Evolutionary conservation across 225 moss, liverwort and hornwort species (phyloP).

Genomic region (Marchantia polymorpha): DNA sequence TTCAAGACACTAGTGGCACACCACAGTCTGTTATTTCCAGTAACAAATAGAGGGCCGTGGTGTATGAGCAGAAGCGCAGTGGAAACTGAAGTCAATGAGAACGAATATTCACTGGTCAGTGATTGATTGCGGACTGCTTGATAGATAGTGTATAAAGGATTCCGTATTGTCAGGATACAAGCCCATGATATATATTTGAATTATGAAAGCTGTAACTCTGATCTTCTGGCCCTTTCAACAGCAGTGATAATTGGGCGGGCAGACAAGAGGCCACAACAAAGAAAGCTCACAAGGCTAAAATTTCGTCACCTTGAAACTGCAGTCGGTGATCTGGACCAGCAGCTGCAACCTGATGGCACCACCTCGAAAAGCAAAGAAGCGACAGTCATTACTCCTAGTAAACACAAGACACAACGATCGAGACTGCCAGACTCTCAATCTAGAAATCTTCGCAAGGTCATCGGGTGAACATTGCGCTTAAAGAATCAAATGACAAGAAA

Average conservation of each 20-base stretch:
- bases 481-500: neutral
- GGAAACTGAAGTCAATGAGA: too few relatives aligned
- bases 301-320: slow-evolving; percentile 67
- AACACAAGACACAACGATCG: neutral
- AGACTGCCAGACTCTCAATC: neutral
- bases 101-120: too few relatives aligned
- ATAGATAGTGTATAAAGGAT: too few relatives aligned
- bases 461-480: neutral
- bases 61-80: too few relatives aligned
- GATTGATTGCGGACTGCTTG: too few relatives aligned
- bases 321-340: slow-evolving; percentile 66
- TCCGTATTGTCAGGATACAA: too few relatives aligned
- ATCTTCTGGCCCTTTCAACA: too few relatives aligned
- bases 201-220: too few relatives aligned
- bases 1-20: neutral
- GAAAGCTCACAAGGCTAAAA: neutral
- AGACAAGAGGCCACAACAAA: too few relatives aligned
- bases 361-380: neutral
- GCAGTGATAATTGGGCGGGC: too few relatives aligned
- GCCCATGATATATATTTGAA: too few relatives aligned
- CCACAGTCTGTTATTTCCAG: neutral
- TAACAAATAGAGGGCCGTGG: neutral
- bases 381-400: neutral
- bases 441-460: neutral
- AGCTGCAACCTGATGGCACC: slow-evolving; percentile 53